Base-by-base conservation (phyloP, 73 alveolate genomes). In the Paramecium bursaria region DNA sequence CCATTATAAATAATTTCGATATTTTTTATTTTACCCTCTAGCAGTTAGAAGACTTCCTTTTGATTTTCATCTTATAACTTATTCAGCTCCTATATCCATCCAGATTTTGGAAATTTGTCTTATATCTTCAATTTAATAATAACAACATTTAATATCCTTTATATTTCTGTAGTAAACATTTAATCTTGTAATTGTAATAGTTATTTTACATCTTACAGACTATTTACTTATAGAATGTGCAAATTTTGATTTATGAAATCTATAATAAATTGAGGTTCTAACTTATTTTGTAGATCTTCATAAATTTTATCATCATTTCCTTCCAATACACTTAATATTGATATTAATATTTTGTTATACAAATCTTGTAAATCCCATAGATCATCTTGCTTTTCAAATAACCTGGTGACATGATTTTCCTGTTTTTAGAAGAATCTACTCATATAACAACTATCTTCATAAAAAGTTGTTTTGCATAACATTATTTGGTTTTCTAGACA, bases 301-400 rank as follows among this genome's bases (percentile, higher is more conserved):
- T 39, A 67, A 3, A 67, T 67, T 39, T 47, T 31, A 3, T 67
- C 82, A 67, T 67, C 82, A 67, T 67, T 67, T n/a, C 82, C 82
- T 35, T 67, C 82, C 5, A 67, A 19, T 21, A 67, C 82, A 39
- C 82, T 67, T 57, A 67, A 39, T 14, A 67, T 42, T 1, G 50
- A 15, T 15, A 67, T 31, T 0, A 67, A 30, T 42, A 67, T 67
- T 67, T 67, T 67, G 50, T 67, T 67, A 19, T 67, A 67, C 7
- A 67, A 25, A 10, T 39, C 50, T 21, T 31, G 27, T 22, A 57
- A 57, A 25, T 57, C 76, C n/a, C n/a, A n/a, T n/a, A n/a, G n/a
- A 27, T 57, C 76, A 25, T 57, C 76, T 25, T 33, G 31, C 17
- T 57, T 57, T 29, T 57, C 49, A 57, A 57, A 57, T 57, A 57